phyloP scores from a whole-genome alignment of 2,329 filamentous ascomycete genomes.

The Aureobasidium namibiae region DNA sequence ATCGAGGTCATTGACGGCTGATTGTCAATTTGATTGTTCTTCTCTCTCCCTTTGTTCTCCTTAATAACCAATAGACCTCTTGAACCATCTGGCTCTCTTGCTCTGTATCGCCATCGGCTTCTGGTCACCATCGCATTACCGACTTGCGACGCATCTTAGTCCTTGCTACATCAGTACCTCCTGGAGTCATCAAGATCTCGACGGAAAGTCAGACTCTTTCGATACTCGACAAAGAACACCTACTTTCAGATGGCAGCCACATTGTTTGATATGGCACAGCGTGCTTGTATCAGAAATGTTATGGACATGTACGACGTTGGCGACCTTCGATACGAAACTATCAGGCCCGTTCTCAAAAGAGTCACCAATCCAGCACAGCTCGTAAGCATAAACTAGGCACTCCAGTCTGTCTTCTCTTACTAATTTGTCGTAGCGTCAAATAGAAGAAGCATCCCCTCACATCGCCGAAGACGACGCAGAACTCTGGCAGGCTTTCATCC shows the following conservation, averaged over 20 bases:
- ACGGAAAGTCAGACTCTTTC: not conserved
- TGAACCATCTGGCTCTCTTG: not conserved
- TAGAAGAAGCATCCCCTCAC: slow-evolving; percentile 72
- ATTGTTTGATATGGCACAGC: slow-evolving; percentile 32
- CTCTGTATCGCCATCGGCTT: not conserved
- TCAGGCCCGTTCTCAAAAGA: slow-evolving; percentile 60
- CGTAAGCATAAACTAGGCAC: not conserved
- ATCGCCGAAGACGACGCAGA: slow-evolving; percentile 61
- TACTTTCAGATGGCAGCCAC: slow-evolving; percentile 19
- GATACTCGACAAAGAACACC: not conserved
- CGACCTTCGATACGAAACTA: slow-evolving; percentile 57
- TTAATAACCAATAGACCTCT: not conserved
- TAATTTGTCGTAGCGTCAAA: slow-evolving; percentile 28
- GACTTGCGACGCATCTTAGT: not conserved
- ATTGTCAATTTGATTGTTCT: not conserved
- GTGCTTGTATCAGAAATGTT: slow-evolving; percentile 34
- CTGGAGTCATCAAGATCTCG: not conserved
- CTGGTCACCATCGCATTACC: not conserved
- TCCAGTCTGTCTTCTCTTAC: not conserved
- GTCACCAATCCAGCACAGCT: slow-evolving; percentile 69
- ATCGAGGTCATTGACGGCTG: not conserved
- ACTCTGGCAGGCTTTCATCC: slow-evolving; percentile 73
- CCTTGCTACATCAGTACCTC: not conserved
- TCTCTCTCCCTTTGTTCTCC: not conserved
- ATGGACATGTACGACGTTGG: slow-evolving; percentile 58